These are phyloP conservation scores for Hysterium pulicare DNA, from an alignment of 2,329 filamentous ascomycete species.

Conservation along the genomic window DNA sequence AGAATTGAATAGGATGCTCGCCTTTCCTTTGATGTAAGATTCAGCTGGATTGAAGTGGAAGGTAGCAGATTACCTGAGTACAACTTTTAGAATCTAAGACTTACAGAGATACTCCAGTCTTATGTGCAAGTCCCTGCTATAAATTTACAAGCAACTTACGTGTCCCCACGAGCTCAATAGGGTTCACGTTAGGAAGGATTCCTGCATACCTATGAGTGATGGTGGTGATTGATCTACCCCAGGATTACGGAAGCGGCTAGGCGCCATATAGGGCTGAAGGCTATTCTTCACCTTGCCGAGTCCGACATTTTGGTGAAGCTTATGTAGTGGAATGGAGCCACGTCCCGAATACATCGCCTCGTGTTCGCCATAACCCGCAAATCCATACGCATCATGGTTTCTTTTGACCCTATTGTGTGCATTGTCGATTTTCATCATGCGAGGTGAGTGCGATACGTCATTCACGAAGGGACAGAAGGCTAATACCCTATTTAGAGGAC, in stretches of 20 bases:
- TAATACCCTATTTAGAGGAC: conserved; percentile 56
- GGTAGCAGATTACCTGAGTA: too few relatives aligned
- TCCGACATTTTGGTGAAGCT: too few relatives aligned
- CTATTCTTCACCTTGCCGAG: conserved; percentile 1
- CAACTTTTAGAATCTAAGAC: too few relatives aligned
- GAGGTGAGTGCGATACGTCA: conserved; percentile 26
- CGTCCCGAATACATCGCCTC: not conserved
- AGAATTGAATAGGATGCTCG: not conserved
- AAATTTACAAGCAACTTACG: too few relatives aligned
- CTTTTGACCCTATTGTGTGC: conserved; percentile 48
- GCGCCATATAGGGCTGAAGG: not conserved
- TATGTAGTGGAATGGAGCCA: too few relatives aligned
- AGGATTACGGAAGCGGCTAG: conserved; percentile 7
- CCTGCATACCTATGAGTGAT: too few relatives aligned
- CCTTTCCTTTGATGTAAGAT: not conserved
- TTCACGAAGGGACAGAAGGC: conserved; percentile 1
- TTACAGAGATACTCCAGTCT: too few relatives aligned
- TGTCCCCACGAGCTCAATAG: too few relatives aligned
- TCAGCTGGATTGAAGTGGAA: too few relatives aligned
- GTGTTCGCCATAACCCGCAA: conserved; percentile 4
- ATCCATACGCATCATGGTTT: conserved; percentile 12
- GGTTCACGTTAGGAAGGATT: too few relatives aligned
- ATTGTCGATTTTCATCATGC: conserved; percentile 55
- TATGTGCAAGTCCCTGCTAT: too few relatives aligned
- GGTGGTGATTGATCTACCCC: conserved; percentile 8